These are phyloP conservation scores for Candida suzukii DNA, from an alignment of 805 yeast species.

Conservation along the genomic window DNA sequence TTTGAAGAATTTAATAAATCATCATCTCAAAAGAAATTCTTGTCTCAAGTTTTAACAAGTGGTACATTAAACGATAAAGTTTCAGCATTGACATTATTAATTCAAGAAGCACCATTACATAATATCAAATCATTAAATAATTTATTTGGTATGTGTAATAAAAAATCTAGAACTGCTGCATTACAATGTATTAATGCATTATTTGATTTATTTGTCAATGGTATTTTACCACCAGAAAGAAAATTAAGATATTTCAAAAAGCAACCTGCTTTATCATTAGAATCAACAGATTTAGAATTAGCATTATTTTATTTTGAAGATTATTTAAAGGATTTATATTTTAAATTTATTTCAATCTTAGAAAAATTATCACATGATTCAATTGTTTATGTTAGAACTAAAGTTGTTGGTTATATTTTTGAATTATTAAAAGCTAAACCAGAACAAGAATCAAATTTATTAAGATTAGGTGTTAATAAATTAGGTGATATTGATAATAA, in stretches of 20 bases:
- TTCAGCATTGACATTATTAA: conserved; percentile 84
- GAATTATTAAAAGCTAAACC: conserved; percentile 81
- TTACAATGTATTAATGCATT: conserved; percentile 84
- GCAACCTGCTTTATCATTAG: conserved; percentile 46
- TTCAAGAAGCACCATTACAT: conserved; percentile 94
- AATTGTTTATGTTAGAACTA: conserved; percentile 78
- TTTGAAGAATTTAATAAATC: conserved; percentile 67
- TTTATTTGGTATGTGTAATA: conserved; percentile 69
- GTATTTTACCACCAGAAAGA: conserved; percentile 82
- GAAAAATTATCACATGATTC: conserved; percentile 88
- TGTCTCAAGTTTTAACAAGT: conserved; percentile 77
- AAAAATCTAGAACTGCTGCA: conserved; percentile 90
- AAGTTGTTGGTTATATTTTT: conserved; percentile 67
- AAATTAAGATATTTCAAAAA: conserved; percentile 75
- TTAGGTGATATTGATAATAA: conserved; percentile 89
- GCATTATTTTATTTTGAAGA: conserved; percentile 85
- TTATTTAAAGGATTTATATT: conserved; percentile 69
- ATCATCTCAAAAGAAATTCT: conserved; percentile 78
- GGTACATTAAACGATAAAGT: conserved; percentile 96
- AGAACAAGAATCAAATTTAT: conserved; percentile 90
- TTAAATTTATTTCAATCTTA: conserved; percentile 65
- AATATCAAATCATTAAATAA: conserved; percentile 79
- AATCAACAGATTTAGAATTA: conserved; percentile 46
- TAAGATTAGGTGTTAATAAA: conserved; percentile 86
- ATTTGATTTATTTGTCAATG: conserved; percentile 79